These are phyloP conservation scores for Salix viminalis DNA, from an alignment of 345 rosid genomes.

Conservation along the genomic window DNA sequence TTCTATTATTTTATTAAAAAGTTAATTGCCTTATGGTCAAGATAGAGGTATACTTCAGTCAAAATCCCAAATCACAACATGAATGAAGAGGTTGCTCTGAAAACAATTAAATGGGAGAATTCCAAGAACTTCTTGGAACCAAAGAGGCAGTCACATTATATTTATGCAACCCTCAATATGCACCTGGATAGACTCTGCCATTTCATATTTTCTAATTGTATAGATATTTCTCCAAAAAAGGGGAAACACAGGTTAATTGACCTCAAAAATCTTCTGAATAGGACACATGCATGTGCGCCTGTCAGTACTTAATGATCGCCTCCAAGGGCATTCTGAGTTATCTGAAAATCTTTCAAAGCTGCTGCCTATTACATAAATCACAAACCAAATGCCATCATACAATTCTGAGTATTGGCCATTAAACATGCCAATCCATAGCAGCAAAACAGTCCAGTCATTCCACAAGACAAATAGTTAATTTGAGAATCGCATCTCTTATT, in stretches of 20 bases:
- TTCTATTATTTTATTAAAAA: not conserved
- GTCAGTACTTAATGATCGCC: not conserved
- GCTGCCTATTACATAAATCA: not conserved
- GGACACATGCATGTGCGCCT: not conserved
- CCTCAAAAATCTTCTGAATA: not conserved
- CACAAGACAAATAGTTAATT: not conserved
- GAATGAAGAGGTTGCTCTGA: not conserved
- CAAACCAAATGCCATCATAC: not conserved
- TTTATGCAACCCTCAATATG: not conserved
- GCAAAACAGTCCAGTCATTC: not conserved
- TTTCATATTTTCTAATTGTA: not conserved
- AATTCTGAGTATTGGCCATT: not conserved
- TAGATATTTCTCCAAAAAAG: not conserved
- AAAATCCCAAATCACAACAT: not conserved
- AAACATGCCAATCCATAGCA: not conserved
- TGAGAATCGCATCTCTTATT: not conserved
- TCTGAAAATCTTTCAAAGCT: not conserved
- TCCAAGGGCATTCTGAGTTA: not conserved
- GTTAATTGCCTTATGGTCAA: not conserved
- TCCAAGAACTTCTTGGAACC: not conserved
- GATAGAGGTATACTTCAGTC: not conserved
- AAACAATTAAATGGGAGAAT: not conserved
- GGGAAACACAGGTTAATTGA: not conserved
- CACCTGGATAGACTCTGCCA: not conserved
- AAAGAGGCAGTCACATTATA: not conserved